phyloP scores from a whole-genome alignment of 495 filamentous ascomycete genomes.

The Paragyromitra xinjiangensis region DNA sequence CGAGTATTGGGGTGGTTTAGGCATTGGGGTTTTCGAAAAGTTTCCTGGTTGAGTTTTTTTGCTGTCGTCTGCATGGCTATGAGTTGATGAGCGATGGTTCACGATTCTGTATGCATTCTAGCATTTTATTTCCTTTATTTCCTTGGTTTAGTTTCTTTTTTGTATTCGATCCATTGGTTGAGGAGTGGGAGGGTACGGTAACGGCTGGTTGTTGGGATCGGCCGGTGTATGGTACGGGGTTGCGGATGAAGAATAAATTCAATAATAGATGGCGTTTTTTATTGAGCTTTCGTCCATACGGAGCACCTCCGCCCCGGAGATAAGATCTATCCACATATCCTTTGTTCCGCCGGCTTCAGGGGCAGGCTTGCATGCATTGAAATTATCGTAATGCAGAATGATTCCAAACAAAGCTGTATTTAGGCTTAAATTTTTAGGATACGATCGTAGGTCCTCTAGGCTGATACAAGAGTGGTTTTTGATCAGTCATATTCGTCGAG shows the following conservation, averaged over 20 bases:
- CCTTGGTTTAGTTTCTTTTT: conserved; percentile 9
- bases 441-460: not conserved
- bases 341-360: not conserved
- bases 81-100: conserved; percentile 36
- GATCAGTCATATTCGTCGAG: not conserved
- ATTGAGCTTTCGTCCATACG: not conserved
- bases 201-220: conserved; percentile 7
- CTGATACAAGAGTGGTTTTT: not conserved
- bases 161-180: not conserved
- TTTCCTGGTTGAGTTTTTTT: conserved; percentile 19
- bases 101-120: conserved; percentile 28
- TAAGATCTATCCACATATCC: not conserved
- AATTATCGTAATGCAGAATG: not conserved
- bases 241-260: conserved; percentile 29
- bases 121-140: conserved; percentile 15
- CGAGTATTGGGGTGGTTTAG: not conserved
- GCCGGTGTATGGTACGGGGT: conserved; percentile 8
- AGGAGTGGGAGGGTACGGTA: conserved; percentile 7
- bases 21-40: conserved; percentile 26
- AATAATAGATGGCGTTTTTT: conserved; percentile 47
- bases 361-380: conserved; percentile 2
- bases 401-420: conserved; percentile 3
- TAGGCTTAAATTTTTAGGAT: conserved; percentile 2
- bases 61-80: conserved; percentile 22
- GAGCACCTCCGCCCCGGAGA: not conserved